phyloP scores from a whole-genome alignment of 495 filamentous ascomycete species.

The Darksidea phi region DNA sequence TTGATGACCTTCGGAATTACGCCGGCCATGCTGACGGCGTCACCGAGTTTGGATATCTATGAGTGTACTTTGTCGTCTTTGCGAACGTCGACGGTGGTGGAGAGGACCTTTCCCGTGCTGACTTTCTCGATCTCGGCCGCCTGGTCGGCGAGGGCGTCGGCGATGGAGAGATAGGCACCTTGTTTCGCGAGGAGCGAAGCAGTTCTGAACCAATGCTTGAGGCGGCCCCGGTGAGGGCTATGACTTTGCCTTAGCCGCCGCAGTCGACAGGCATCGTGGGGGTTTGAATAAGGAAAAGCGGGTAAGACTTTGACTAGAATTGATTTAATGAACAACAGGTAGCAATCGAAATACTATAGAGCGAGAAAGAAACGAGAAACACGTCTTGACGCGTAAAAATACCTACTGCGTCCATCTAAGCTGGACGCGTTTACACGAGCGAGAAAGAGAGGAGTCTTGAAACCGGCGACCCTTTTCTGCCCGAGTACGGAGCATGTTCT shows the following conservation, averaged over 20 bases:
- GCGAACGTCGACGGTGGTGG: conserved; percentile 30
- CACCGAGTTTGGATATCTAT: conserved; percentile 47
- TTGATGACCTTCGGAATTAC: conserved; percentile 44
- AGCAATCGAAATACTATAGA: too few relatives aligned
- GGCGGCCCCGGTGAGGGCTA: conserved; percentile 32
- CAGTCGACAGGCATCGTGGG: conserved; percentile 27
- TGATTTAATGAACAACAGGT: not conserved
- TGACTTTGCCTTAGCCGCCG: conserved; percentile 29
- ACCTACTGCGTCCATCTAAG: too few relatives aligned
- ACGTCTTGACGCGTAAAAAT: too few relatives aligned
- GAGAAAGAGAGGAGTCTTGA: too few relatives aligned
- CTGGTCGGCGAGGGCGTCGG: conserved; percentile 29
- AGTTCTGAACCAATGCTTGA: conserved; percentile 31
- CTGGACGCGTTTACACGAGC: too few relatives aligned
- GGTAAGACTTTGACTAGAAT: too few relatives aligned
- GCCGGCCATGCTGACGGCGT: conserved; percentile 62
- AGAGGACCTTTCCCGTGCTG: conserved; percentile 19
- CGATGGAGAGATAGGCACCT: conserved; percentile 29
- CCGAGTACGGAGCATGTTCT: too few relatives aligned
- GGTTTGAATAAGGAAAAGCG: not conserved
- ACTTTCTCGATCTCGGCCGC: conserved; percentile 21
- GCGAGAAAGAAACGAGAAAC: too few relatives aligned
- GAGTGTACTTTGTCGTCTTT: conserved; percentile 15
- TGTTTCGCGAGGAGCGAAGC: conserved; percentile 15
- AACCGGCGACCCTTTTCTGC: too few relatives aligned